phyloP scores from a whole-genome alignment of 352 stramenopile genomes.

The Globisporangium echinulatum region DNA sequence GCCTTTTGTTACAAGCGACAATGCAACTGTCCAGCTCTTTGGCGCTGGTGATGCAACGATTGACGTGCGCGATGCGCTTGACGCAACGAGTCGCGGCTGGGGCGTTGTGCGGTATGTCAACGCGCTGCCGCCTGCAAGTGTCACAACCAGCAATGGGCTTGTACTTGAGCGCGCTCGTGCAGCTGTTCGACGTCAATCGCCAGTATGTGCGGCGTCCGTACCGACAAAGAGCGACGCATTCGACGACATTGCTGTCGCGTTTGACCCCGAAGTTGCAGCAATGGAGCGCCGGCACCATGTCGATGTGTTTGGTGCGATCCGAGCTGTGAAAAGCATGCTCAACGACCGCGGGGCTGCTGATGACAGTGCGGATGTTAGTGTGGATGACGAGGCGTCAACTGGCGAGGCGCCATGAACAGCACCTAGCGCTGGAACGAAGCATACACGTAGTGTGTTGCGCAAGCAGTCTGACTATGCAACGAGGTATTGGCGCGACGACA shows the following conservation, averaged over 20 bases:
- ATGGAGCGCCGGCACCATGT: background rate
- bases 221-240: constrained; percentile 5
- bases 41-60: constrained; percentile 6
- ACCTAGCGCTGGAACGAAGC: too few species aligned
- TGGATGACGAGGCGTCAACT: too few species aligned
- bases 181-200: background rate
- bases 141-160: background rate
- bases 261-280: constrained; percentile 1
- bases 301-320: constrained; percentile 4
- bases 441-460: too few species aligned
- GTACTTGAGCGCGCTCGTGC: constrained; percentile 5
- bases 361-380: too few species aligned
- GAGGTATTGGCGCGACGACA: too few species aligned
- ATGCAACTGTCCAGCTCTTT: constrained; percentile 5
- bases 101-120: constrained; percentile 8
- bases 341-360: background rate
- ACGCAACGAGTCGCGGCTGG: constrained; percentile 1
- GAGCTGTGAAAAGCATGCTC: background rate
- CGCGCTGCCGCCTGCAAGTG: background rate
- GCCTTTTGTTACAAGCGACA: constrained; percentile 1
- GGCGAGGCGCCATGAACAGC: too few species aligned
- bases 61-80: constrained; percentile 1
- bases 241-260: constrained; percentile 6
- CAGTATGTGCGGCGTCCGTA: background rate
- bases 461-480: too few species aligned